Conservation (phyloP, 345 rosid genomes). For the Eucalyptus camaldulensis region DNA sequence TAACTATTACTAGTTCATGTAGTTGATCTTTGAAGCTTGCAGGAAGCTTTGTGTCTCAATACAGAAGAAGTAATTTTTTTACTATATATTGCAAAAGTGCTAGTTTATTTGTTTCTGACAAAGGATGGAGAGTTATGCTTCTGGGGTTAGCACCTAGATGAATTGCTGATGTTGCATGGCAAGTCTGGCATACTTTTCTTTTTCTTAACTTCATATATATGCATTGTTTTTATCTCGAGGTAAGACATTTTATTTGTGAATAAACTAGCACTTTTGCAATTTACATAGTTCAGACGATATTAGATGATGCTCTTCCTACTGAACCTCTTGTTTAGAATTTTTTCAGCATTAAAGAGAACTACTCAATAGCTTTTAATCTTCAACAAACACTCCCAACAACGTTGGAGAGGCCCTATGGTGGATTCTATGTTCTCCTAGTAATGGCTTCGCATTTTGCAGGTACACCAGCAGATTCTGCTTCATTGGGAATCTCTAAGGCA, state of each 20-base stretch:
- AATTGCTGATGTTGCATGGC: background rate
- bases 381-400: background rate
- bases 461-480: slow-evolving; percentile 87
- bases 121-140: background rate
- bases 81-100: background rate
- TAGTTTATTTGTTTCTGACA: background rate
- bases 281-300: background rate
- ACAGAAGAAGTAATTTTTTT: background rate
- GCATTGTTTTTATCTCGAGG: background rate
- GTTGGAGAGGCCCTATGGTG: background rate
- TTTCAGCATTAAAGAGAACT: background rate
- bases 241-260: background rate
- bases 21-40: background rate
- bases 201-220: background rate
- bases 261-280: background rate
- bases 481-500: slow-evolving; percentile 59
- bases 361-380: background rate
- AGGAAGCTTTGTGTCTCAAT: background rate
- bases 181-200: background rate
- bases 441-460: slow-evolving; percentile 21
- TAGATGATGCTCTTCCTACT: background rate
- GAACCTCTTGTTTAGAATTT: background rate
- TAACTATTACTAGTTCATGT: background rate
- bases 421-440: background rate
- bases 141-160: background rate